Evolutionary conservation across 2,329 filamentous ascomycete species (phyloP).

Genomic region (Fusarium circinatum): DNA sequence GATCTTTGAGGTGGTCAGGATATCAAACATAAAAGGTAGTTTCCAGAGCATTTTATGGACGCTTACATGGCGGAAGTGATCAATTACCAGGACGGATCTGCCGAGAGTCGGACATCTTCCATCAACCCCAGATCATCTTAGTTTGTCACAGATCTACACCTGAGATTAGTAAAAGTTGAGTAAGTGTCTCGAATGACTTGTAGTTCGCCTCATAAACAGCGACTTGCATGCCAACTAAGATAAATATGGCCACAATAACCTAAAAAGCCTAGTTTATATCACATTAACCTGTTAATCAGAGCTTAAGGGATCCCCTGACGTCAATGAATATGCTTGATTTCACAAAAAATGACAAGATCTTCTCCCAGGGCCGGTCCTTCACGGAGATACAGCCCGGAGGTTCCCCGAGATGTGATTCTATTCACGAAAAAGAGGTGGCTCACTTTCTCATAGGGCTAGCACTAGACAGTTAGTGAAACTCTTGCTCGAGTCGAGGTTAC

Average conservation of each 20-base stretch:
- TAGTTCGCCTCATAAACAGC: background rate
- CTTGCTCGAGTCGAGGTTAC: background rate
- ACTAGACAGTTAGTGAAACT: background rate
- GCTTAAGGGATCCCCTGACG: background rate
- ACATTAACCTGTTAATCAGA: background rate
- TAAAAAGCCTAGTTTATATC: rapidly evolving
- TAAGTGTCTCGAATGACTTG: background rate
- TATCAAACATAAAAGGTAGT: background rate
- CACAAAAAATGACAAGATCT: background rate
- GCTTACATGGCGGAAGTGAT: background rate
- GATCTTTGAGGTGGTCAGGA: rapidly evolving
- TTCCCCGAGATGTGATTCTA: background rate
- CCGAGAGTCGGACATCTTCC: background rate
- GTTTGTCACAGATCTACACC: rapidly evolving
- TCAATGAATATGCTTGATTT: background rate
- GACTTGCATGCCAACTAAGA: background rate
- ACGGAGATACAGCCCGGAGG: background rate
- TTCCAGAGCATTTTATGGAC: background rate
- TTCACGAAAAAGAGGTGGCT: background rate
- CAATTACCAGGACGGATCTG: rapidly evolving
- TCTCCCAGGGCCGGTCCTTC: background rate
- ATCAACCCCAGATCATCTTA: rapidly evolving
- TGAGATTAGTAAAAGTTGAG: background rate
- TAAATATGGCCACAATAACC: background rate
- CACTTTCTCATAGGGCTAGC: rapidly evolving